Base-by-base conservation (phyloP, 192 early-diverging fungal genomes). In the Gaertneriomyces semiglobifer region DNA sequence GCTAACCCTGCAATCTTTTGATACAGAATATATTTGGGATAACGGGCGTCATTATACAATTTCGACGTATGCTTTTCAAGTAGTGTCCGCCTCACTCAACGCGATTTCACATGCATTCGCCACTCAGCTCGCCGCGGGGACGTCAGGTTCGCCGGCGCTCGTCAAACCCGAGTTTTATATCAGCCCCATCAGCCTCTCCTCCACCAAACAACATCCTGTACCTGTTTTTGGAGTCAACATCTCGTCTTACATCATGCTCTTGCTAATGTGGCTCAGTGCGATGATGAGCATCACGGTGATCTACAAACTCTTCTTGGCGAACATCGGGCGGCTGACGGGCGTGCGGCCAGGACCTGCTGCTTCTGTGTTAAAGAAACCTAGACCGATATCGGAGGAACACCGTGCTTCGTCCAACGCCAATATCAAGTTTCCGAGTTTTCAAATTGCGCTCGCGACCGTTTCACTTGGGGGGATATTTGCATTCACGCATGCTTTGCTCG, bases 271-370 rank as follows among this genome's bases (percentile, higher is more conserved):
- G 68, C 41, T 69, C 8, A 18, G 59, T 44, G 14, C 51, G 11
- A 61, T 69, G 59, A 48, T 69, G 52, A 44, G 51, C 2, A 45
- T 52, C 38, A 68, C 65, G 14, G 66, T 68, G 4, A 60, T 68
- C 4, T 16, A 60, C 57, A 68, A 68, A 43, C 19, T 68, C 2
- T 53, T 60, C 46, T 12, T 68, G 5, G 58, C 57, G 6, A 38
- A 56, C 16, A 60, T 68, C 47, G 58, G 58, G 9, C 66, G 60
- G n/a, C 66, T 68, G 12, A 68, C 66, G 33, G 66, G 66, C 4
- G 56, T 60, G 20, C 46, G 16, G 33, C 5, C 5, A 25, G 44
- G 44, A 6, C 16, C 19, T 14, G 57, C 0, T 7, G 45, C 39
- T 1, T 44, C 46, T 1, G 41, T 20, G 0, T 33, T 33, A 33